Conservation (phyloP, 2,329 filamentous ascomycete genomes). For the Aureobasidium sp. region DNA sequence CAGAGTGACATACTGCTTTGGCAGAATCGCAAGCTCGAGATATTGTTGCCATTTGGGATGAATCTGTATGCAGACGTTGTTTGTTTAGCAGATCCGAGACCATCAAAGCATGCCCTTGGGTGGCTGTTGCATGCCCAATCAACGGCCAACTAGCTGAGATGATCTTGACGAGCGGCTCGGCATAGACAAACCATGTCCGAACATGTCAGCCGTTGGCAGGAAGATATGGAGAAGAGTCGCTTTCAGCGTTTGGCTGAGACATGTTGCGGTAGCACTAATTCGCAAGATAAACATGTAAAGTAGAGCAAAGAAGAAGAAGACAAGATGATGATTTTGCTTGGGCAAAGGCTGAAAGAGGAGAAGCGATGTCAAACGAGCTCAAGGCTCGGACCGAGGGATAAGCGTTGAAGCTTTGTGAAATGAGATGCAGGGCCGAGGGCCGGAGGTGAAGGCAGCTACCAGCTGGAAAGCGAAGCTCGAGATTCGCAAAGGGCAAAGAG, state of each 20-base stretch:
- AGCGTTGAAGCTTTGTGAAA: slow-evolving; percentile 9
- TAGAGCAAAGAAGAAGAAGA: background rate
- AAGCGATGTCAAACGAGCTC: background rate
- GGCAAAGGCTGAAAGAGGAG: background rate
- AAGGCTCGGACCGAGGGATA: slow-evolving; percentile 9
- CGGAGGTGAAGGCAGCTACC: background rate
- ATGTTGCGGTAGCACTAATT: background rate
- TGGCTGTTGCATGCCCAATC: background rate
- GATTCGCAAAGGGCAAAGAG: background rate
- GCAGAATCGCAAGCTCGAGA: background rate
- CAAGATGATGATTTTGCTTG: background rate
- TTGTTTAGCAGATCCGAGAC: background rate
- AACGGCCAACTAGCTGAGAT: background rate
- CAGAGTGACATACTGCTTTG: too few species aligned
- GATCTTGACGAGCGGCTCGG: background rate
- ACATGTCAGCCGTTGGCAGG: background rate
- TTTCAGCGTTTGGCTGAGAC: background rate
- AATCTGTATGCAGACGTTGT: background rate
- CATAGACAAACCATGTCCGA: background rate
- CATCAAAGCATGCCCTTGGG: background rate
- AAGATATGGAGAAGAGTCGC: background rate
- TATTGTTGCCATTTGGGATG: background rate
- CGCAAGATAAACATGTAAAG: background rate
- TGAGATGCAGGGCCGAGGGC: background rate
- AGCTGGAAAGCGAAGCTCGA: too few species aligned